phyloP scores from a whole-genome alignment of 306 rosid species.

The Begonia peltatifolia region DNA sequence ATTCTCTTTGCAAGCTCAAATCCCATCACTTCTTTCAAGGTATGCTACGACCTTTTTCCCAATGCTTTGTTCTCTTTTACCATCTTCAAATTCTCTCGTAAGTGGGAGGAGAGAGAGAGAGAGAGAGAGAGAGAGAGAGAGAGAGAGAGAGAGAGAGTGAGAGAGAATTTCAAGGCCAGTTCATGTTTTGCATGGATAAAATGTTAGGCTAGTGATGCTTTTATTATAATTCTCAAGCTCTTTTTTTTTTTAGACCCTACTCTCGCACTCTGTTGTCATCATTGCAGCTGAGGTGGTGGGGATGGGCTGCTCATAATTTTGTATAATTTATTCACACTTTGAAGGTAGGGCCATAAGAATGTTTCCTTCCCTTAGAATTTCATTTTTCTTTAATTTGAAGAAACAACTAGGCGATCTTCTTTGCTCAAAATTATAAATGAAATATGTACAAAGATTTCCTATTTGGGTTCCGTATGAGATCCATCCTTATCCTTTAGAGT shows the following conservation, averaged over 20 bases:
- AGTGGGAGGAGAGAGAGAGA: constrained; percentile 2
- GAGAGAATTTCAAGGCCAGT: not conserved
- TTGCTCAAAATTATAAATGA: too few relatives aligned
- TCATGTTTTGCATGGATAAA: constrained; percentile 24
- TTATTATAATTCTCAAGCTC: constrained; percentile 14
- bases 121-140: too few relatives aligned
- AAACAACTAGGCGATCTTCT: too few relatives aligned
- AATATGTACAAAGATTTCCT: too few relatives aligned
- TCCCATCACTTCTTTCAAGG: constrained; percentile 71
- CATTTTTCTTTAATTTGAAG: too few relatives aligned
- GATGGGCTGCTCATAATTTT: not conserved
- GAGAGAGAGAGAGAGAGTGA: too few relatives aligned
- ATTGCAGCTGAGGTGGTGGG: constrained; percentile 51
- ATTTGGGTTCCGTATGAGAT: too few relatives aligned
- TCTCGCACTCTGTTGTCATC: constrained; percentile 41
- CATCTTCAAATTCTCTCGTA: constrained; percentile 8
- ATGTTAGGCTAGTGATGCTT: not conserved
- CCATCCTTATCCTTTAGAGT: too few relatives aligned
- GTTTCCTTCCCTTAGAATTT: too few relatives aligned
- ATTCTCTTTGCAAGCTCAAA: constrained; percentile 55
- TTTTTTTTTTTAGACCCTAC: constrained; percentile 34
- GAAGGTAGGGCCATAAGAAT: too few relatives aligned
- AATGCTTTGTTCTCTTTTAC: constrained; percentile 43
- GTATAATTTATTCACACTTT: too few relatives aligned
- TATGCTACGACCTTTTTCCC: constrained; percentile 57